Evolutionary conservation across 1,284 basidiomycete species (phyloP).

Genomic region (Puccinia horiana): DNA sequence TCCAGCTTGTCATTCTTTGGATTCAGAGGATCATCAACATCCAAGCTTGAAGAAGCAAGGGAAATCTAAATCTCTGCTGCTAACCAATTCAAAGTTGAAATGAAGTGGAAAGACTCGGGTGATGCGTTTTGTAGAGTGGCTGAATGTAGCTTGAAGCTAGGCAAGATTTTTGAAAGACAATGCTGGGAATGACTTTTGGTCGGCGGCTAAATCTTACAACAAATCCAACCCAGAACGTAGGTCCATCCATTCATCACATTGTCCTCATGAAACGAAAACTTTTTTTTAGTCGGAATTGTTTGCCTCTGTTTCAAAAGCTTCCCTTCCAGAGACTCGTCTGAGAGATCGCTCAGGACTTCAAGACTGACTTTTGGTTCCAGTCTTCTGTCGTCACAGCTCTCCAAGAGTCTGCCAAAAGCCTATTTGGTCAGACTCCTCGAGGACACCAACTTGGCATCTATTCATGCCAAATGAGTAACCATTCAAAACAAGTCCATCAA

Average conservation of each 20-base stretch:
- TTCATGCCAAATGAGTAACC: too few relatives aligned
- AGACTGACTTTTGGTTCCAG: too few relatives aligned
- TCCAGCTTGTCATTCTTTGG: slow-evolving; percentile 67
- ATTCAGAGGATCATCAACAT: slow-evolving; percentile 72
- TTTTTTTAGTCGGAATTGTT: slow-evolving; percentile 75
- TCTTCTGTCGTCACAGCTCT: too few relatives aligned
- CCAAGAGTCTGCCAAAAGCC: too few relatives aligned
- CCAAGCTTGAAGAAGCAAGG: slow-evolving; percentile 44
- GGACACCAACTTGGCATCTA: too few relatives aligned
- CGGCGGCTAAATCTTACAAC: slow-evolving; percentile 90
- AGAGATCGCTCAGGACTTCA: too few relatives aligned
- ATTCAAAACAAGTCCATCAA: too few relatives aligned
- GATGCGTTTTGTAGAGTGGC: slow-evolving; percentile 84
- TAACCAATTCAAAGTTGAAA: slow-evolving; percentile 93
- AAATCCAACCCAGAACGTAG: too few relatives aligned
- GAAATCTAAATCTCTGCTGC: slow-evolving; percentile 65
- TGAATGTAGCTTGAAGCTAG: slow-evolving; percentile 81
- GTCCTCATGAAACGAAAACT: background rate
- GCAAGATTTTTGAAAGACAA: slow-evolving; percentile 84
- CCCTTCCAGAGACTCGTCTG: too few relatives aligned
- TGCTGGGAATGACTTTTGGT: slow-evolving; percentile 96
- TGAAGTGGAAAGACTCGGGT: slow-evolving; percentile 84
- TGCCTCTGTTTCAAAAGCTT: slow-evolving; percentile 84
- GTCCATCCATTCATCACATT: slow-evolving; percentile 54
- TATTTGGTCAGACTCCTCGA: too few relatives aligned